These are phyloP conservation scores for Lachancea lanzarotensis DNA, from an alignment of 805 yeast genomes.

Conservation along the genomic window DNA sequence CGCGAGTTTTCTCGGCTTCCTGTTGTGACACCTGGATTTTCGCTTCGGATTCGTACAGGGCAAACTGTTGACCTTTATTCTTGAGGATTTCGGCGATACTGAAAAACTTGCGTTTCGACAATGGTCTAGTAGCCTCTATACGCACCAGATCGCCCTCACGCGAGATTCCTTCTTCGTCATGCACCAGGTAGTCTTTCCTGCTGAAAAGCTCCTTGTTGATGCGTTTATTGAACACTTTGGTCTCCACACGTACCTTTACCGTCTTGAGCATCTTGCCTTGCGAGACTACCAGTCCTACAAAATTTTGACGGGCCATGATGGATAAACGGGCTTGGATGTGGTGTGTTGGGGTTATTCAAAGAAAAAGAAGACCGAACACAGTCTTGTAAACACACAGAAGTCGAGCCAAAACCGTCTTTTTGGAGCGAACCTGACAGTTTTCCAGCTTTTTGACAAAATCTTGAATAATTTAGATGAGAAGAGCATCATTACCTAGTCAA, in stretches of 20 bases:
- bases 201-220: conserved; percentile 70
- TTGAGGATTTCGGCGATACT: conserved; percentile 88
- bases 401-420: too few species aligned
- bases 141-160: conserved; percentile 95
- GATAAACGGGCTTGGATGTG: too few species aligned
- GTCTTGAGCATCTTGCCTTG: conserved; percentile 97
- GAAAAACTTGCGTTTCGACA: conserved; percentile 75
- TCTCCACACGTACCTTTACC: conserved; percentile 84
- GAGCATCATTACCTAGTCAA: too few species aligned
- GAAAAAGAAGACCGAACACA: too few species aligned
- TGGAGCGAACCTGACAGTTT: too few species aligned
- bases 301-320: conserved; percentile 80
- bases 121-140: conserved; percentile 81
- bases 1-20: conserved; percentile 49
- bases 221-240: conserved; percentile 60
- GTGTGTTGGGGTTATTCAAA: too few species aligned
- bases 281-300: conserved; percentile 86
- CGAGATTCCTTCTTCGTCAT: conserved; percentile 86
- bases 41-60: conserved; percentile 67
- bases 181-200: conserved; percentile 82
- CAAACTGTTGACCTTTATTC: conserved; percentile 89
- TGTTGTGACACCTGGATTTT: conserved; percentile 59
- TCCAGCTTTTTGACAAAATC: too few species aligned
- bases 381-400: too few species aligned
- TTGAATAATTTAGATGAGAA: too few species aligned